Evolutionary conservation across 148 eudicot genomes (phyloP).

Genomic region (Nyssa sinensis): DNA sequence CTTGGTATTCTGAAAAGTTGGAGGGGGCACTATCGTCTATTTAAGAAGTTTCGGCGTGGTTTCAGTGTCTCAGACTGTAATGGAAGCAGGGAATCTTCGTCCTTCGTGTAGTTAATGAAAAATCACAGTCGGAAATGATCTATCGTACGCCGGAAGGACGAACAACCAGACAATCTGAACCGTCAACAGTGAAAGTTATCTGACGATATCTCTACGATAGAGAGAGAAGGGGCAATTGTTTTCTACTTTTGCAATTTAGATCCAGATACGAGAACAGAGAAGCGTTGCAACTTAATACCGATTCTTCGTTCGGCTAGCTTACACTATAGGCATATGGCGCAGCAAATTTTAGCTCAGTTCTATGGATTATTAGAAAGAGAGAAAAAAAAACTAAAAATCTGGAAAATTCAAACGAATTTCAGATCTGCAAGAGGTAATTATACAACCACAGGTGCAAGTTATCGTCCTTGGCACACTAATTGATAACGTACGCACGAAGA

Average conservation of each 20-base stretch:
- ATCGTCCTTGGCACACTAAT: neutral
- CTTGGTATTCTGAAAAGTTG: neutral
- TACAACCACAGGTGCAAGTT: neutral
- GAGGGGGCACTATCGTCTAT: conserved; percentile 3
- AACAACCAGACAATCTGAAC: conserved; percentile 6
- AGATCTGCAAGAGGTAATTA: neutral
- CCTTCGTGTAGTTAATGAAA: conserved; percentile 15
- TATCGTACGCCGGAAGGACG: conserved; percentile 9
- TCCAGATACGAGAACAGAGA: neutral
- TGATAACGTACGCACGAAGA: neutral
- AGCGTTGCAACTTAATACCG: too few relatives aligned
- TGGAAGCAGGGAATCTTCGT: conserved; percentile 10
- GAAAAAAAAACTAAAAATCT: neutral
- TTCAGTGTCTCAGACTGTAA: too few relatives aligned
- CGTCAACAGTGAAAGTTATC: too few relatives aligned
- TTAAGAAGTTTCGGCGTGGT: too few relatives aligned
- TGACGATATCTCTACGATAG: too few relatives aligned
- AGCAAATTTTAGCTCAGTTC: neutral
- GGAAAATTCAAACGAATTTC: neutral
- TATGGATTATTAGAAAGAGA: neutral
- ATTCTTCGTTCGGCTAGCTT: neutral
- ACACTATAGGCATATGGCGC: neutral
- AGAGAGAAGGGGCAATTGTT: too few relatives aligned
- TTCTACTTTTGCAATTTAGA: too few relatives aligned
- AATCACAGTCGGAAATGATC: neutral